Conservation (phyloP, 83 land plant genomes). For the Larix sibirica region DNA sequence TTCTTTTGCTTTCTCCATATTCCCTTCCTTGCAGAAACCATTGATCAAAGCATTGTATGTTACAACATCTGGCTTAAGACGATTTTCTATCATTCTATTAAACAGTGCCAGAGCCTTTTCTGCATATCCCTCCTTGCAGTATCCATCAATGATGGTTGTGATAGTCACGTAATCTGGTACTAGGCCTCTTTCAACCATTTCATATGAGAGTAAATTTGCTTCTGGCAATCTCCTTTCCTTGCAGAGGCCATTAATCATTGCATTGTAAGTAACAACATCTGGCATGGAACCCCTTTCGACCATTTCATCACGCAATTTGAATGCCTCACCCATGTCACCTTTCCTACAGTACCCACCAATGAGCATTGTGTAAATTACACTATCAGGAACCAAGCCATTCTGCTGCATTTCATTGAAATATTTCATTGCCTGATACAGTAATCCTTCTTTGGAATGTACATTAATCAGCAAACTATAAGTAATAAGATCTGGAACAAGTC, state of each 20-base stretch:
- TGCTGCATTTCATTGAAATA: conserved; percentile 50
- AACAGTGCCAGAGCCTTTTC: conserved; percentile 54
- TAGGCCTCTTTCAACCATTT: conserved; percentile 68
- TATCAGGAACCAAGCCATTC: conserved; percentile 55
- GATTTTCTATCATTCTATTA: conserved; percentile 37
- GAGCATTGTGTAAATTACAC: conserved; percentile 65
- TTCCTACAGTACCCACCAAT: conserved; percentile 58
- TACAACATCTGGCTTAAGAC: conserved; percentile 55
- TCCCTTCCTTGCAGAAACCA: conserved; percentile 72
- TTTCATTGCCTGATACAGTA: conserved; percentile 35
- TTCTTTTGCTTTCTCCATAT: conserved; percentile 51
- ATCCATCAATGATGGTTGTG: conserved; percentile 64
- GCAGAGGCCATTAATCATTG: conserved; percentile 67
- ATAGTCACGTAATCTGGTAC: conserved; percentile 61
- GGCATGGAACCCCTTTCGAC: conserved; percentile 40
- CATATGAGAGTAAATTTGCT: conserved; percentile 47
- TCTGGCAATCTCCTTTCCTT: conserved; percentile 52
- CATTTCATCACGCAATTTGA: conserved; percentile 71
- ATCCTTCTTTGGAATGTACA: conserved; percentile 40
- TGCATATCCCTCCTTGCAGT: conserved; percentile 48
- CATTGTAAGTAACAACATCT: conserved; percentile 69
- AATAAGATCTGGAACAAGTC: conserved; percentile 56
- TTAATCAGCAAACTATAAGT: conserved; percentile 54
- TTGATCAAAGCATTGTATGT: conserved; percentile 69
- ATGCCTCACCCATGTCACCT: conserved; percentile 51